These are phyloP conservation scores for Diaporthe eres DNA, from an alignment of 2,329 filamentous ascomycete species.

Conservation along the genomic window DNA sequence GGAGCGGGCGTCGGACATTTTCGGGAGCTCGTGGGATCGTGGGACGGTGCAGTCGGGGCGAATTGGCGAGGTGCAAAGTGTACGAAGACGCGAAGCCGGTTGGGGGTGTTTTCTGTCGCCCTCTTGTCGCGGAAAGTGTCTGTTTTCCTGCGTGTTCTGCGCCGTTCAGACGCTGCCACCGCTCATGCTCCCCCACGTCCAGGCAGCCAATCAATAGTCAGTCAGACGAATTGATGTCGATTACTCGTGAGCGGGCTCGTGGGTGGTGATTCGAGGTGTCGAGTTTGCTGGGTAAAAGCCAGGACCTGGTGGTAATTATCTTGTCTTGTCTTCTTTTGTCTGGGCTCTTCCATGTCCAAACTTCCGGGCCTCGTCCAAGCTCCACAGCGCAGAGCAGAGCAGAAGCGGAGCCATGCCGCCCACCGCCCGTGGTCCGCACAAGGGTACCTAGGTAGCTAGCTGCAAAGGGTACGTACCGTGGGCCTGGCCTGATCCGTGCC, in stretches of 20 bases:
- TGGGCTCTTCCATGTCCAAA: background rate
- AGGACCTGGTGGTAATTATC: background rate
- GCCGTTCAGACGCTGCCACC: slow-evolving; percentile 1
- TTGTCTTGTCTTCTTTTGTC: background rate
- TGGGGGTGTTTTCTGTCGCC: no score
- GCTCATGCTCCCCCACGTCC: background rate
- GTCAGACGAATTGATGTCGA: background rate
- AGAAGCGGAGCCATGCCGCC: background rate
- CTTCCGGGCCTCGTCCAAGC: background rate
- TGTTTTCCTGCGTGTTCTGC: background rate
- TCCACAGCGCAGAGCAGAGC: slow-evolving; percentile 1
- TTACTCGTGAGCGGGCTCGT: background rate
- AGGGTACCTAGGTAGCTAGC: slow-evolving; percentile 5
- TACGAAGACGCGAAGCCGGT: background rate
- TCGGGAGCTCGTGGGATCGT: background rate
- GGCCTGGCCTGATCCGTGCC: background rate
- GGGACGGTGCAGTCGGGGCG: background rate
- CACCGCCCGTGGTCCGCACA: background rate
- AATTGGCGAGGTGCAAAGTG: background rate
- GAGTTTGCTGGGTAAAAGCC: background rate
- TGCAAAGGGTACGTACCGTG: background rate
- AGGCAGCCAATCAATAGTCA: background rate
- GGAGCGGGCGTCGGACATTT: slow-evolving; percentile 84
- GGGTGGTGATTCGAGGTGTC: background rate
- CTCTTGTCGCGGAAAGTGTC: background rate